phyloP scores from a whole-genome alignment of 352 stramenopile genomes.

The Globisporangium megalacanthum region DNA sequence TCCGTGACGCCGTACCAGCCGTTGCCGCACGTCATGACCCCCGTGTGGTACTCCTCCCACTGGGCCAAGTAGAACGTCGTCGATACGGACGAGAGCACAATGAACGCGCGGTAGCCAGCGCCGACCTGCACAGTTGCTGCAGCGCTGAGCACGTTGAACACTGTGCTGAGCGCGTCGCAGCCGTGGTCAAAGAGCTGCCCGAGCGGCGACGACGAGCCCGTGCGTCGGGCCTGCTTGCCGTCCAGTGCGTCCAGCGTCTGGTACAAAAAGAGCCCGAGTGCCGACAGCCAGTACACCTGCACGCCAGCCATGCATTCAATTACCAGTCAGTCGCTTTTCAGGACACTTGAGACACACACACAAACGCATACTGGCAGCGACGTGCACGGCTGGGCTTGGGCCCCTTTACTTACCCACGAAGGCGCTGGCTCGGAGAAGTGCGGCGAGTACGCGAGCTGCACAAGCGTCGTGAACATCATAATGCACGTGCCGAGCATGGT shows the following conservation, averaged over 20 bases:
- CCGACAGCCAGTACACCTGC: slow-evolving; percentile 62
- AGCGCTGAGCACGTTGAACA: slow-evolving; percentile 81
- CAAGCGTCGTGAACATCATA: slow-evolving; percentile 72
- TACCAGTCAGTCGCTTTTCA: not conserved
- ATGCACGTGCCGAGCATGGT: slow-evolving; percentile 82
- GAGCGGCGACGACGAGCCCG: slow-evolving; percentile 90
- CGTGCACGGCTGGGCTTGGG: no score
- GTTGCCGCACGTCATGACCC: slow-evolving; percentile 87
- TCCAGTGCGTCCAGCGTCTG: slow-evolving; percentile 99
- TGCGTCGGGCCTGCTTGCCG: slow-evolving; percentile 97
- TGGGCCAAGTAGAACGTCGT: slow-evolving; percentile 83
- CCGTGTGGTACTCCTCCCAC: slow-evolving; percentile 88
- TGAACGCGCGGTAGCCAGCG: slow-evolving; percentile 33
- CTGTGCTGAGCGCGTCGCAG: slow-evolving; percentile 78
- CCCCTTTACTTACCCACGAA: slow-evolving; percentile 27
- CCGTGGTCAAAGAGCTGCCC: slow-evolving; percentile 99
- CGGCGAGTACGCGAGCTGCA: slow-evolving; percentile 75
- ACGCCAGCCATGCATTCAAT: not conserved
- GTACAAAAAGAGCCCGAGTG: slow-evolving; percentile 89
- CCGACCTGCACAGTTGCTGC: slow-evolving; percentile 55
- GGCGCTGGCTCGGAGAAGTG: slow-evolving; percentile 60
- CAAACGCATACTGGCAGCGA: no score
- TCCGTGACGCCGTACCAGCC: slow-evolving; percentile 81
- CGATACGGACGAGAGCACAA: slow-evolving; percentile 70
- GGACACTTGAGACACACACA: not conserved